These are phyloP conservation scores for Aspergillus kassunensis DNA, from an alignment of 495 filamentous ascomycete species.

Conservation along the genomic window DNA sequence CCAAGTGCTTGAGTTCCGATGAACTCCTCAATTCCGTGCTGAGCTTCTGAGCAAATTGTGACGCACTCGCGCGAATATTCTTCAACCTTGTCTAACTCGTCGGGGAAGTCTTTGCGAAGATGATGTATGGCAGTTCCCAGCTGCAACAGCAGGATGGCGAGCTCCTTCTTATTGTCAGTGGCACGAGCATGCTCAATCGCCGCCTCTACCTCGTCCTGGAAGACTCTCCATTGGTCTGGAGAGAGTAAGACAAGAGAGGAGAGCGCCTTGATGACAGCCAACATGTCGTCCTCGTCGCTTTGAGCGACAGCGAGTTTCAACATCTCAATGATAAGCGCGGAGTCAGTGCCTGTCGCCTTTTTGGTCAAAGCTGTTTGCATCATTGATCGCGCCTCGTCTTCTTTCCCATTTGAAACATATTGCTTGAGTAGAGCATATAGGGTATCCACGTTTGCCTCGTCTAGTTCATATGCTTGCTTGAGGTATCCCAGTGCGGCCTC, in stretches of 20 bases:
- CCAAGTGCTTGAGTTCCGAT: background rate
- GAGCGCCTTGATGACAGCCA: conserved; percentile 1
- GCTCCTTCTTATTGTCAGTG: background rate
- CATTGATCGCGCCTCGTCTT: conserved; percentile 4
- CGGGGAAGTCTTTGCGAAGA: background rate
- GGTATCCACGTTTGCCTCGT: background rate
- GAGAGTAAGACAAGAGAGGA: background rate
- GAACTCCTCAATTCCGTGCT: background rate
- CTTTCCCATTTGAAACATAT: background rate
- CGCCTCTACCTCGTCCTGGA: conserved; percentile 1
- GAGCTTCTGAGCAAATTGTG: background rate
- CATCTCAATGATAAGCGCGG: background rate
- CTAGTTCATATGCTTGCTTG: conserved; percentile 4
- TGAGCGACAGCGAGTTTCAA: background rate
- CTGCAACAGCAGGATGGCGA: conserved; percentile 1
- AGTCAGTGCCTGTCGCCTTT: background rate
- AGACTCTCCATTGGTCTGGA: conserved; percentile 7
- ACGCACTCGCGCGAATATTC: conserved; percentile 3
- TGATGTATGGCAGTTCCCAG: conserved; percentile 7
- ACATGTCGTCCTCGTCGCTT: background rate
- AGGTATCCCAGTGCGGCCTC: background rate
- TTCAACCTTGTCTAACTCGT: background rate
- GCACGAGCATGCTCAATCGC: conserved; percentile 5
- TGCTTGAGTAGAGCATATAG: background rate
- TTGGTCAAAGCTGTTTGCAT: conserved; percentile 6